These are phyloP conservation scores for Colletotrichum higginsianum DNA, from an alignment of 2,329 filamentous ascomycete genomes.

Conservation along the genomic window DNA sequence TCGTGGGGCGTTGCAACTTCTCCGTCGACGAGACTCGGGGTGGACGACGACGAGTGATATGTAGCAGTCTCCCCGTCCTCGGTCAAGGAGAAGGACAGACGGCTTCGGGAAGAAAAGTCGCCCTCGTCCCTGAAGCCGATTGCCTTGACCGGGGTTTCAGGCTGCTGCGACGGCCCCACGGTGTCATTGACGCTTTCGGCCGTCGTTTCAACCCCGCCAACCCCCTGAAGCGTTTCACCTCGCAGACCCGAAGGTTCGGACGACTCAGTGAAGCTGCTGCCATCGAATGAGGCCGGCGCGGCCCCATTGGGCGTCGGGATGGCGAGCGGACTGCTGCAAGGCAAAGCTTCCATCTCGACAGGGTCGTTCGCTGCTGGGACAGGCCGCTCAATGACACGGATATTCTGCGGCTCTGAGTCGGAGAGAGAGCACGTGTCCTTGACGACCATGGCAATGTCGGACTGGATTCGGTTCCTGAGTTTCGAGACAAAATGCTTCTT, in stretches of 20 bases:
- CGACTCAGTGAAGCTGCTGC: conserved; percentile 33
- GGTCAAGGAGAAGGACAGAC: conserved; percentile 23
- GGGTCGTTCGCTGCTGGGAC: conserved; percentile 39
- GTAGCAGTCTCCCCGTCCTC: conserved; percentile 43
- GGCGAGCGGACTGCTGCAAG: conserved; percentile 33
- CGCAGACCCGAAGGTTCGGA: conserved; percentile 35
- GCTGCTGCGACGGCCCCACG: conserved; percentile 29
- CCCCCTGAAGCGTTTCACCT: conserved; percentile 40
- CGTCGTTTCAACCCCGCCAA: conserved; percentile 30
- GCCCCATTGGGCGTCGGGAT: conserved; percentile 26
- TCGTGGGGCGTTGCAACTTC: conserved; percentile 44
- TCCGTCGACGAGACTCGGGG: conserved; percentile 45
- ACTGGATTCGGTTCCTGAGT: conserved; percentile 62
- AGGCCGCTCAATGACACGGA: conserved; percentile 39
- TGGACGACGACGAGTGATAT: conserved; percentile 42
- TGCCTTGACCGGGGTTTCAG: conserved; percentile 41
- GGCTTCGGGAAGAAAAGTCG: conserved; percentile 21
- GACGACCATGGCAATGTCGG: conserved; percentile 65
- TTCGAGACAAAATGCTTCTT: conserved; percentile 56
- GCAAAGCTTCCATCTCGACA: conserved; percentile 37
- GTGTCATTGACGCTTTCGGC: conserved; percentile 25
- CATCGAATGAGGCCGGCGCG: conserved; percentile 31
- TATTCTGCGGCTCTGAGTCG: conserved; percentile 46
- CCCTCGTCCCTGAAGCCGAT: conserved; percentile 12
- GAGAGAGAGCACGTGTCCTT: conserved; percentile 66